These are phyloP conservation scores for Kregervanrija fluxuum DNA, from an alignment of 805 yeast species.

Conservation along the genomic window DNA sequence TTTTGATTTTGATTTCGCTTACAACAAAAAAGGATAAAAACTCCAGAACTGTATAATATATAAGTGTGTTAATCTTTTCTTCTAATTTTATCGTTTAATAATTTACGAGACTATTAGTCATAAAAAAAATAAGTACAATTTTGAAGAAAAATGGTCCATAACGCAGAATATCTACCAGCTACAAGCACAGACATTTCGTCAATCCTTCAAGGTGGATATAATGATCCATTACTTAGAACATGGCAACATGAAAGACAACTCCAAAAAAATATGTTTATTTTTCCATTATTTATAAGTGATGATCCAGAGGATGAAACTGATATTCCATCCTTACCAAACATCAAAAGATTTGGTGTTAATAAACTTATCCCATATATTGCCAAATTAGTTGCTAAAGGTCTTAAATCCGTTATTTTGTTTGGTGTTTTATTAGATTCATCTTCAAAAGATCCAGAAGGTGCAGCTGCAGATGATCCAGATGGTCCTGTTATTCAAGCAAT, in stretches of 20 bases:
- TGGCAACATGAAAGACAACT: conserved; percentile 90
- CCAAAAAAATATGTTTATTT: conserved; percentile 82
- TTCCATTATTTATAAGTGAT: conserved; percentile 84
- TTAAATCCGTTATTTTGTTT: conserved; percentile 78
- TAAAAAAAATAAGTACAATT: background rate
- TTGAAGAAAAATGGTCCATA: conserved; percentile 32
- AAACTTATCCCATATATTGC: conserved; percentile 66
- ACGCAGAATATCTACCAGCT: conserved; percentile 60
- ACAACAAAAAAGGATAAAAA: no score
- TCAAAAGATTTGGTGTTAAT: conserved; percentile 80
- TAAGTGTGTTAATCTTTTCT: background rate
- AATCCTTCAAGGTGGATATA: conserved; percentile 87
- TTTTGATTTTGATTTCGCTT: no score
- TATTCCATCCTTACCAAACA: conserved; percentile 79
- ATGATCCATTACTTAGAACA: conserved; percentile 77
- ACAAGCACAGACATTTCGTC: conserved; percentile 61
- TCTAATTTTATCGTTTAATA: background rate
- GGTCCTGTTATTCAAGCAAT: conserved; percentile 90
- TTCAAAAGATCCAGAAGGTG: conserved; percentile 72
- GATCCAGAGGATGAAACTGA: conserved; percentile 67
- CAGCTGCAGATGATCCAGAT: conserved; percentile 91
- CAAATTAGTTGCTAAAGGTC: conserved; percentile 69
- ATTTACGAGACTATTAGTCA: no score
- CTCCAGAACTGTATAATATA: conserved; percentile 2
- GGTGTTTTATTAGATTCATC: conserved; percentile 82